phyloP scores from a whole-genome alignment of 495 filamentous ascomycete species.

The Jackrogersella minutella region DNA sequence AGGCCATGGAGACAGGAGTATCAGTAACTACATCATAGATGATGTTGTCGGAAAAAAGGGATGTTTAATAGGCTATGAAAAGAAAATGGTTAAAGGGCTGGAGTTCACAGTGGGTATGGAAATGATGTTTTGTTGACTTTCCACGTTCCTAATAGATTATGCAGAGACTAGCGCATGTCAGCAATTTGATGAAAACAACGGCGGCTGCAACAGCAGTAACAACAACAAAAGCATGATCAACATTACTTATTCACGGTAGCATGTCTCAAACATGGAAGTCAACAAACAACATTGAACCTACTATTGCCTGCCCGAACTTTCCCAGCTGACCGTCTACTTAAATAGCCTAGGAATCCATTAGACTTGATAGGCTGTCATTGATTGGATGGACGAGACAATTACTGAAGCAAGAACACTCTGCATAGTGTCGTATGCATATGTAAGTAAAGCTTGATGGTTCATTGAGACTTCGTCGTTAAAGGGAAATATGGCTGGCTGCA shows the following conservation, averaged over 20 bases:
- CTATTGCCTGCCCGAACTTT: not conserved
- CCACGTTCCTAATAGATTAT: conserved; percentile 15
- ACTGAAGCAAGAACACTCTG: conserved; percentile 17
- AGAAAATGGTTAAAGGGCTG: conserved; percentile 12
- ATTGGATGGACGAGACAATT: conserved; percentile 23
- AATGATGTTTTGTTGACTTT: conserved; percentile 18
- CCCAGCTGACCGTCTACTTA: conserved; percentile 6
- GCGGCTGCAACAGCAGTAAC: too few relatives aligned
- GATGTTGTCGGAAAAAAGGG: not conserved
- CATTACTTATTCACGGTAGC: not conserved
- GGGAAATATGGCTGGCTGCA: conserved; percentile 16
- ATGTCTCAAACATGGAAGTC: conserved; percentile 17
- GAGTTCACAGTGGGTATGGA: conserved; percentile 11
- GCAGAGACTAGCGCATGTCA: conserved; percentile 15
- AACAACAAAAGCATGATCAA: not conserved
- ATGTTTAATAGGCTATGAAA: not conserved
- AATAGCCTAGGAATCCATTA: too few relatives aligned
- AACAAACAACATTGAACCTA: conserved; percentile 7
- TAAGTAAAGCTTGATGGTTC: conserved; percentile 4
- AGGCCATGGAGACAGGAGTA: too few relatives aligned
- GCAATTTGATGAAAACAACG: conserved; percentile 7
- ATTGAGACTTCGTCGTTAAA: conserved; percentile 6
- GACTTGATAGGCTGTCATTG: conserved; percentile 9
- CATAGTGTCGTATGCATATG: conserved; percentile 32
- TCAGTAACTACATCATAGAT: not conserved